phyloP scores from a whole-genome alignment of 2,329 filamentous ascomycete genomes.

The Diaporthe capsici region DNA sequence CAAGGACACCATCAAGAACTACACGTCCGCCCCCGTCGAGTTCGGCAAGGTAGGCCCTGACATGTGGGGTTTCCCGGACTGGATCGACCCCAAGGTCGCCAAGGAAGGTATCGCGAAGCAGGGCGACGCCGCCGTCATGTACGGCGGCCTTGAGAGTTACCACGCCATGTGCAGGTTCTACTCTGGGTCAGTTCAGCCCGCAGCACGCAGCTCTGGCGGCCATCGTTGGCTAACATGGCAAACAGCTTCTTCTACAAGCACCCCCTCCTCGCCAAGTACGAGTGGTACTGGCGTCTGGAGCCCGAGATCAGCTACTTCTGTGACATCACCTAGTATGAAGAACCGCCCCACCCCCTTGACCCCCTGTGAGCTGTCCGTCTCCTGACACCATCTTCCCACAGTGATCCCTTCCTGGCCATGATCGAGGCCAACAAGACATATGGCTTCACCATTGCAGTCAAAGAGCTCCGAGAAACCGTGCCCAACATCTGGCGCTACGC shows the following conservation, averaged over 20 bases:
- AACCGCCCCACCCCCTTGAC: background rate
- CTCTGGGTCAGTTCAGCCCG: constrained; percentile 80
- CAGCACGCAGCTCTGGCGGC: background rate
- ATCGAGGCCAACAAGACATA: constrained; percentile 96
- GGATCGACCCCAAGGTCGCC: constrained; percentile 93
- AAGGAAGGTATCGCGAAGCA: constrained; percentile 97
- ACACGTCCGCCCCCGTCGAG: constrained; percentile 89
- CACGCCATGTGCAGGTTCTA: constrained; percentile 99
- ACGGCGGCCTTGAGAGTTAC: constrained; percentile 98
- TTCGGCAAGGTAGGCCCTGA: constrained; percentile 92
- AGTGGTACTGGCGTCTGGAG: constrained; percentile 99
- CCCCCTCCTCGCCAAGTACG: constrained; percentile 92
- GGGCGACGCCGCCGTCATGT: constrained; percentile 98
- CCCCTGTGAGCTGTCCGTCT: background rate
- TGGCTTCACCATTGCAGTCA: constrained; percentile 98
- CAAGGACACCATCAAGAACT: constrained; percentile 87
- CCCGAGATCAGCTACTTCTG: constrained; percentile 99
- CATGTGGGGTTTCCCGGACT: constrained; percentile 98
- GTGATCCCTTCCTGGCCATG: constrained; percentile 97
- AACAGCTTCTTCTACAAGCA: constrained; percentile 95
- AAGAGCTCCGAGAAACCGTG: constrained; percentile 96
- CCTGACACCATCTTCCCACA: constrained; percentile 51
- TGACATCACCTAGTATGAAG: constrained; percentile 91
- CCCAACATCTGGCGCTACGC: constrained; percentile 99
- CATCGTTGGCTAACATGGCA: constrained; percentile 38